Base-by-base conservation (phyloP, 116 monocot species). In the Posidonia oceanica region DNA sequence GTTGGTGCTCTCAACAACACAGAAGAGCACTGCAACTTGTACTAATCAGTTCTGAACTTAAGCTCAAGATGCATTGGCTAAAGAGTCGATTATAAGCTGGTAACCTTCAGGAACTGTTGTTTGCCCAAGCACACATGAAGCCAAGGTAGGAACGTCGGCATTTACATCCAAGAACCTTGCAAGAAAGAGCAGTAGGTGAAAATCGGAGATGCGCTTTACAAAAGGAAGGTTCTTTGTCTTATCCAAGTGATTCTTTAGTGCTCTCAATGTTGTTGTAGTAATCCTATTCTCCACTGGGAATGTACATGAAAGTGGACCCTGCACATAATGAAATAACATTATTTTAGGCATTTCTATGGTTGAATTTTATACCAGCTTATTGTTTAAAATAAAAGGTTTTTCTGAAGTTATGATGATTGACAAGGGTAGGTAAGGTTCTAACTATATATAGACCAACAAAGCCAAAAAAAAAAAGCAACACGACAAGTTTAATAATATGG, bases 221-320 rank as follows among this genome's bases (percentile, higher is more conserved):
- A 88, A 91, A 0, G 83, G 72, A 4, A 86, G 78, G 72, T 82
- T 75, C 75, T 87, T 96, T 0, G 81, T 66, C 39, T 70, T 72
- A 36, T 88, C 84, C 72, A 96, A 69, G 67, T 91, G 91, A 69
- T 59, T 81, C 80, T 81, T 91, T 58, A 96, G 44, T 2, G 86
- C 86, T 63, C 69, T 79, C 56, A 83, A n/a, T 58, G 86, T 81
- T 55, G 81, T 81, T 3, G 80, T 73, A 1, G 81, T 87, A 4
- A 85, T 87, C 60, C 96, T 77, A 72, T 96, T 91, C 83, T 96
- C 96, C 52, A 96, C 71, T 3, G 96, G 96, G 66, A 91, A 96
- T 40, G 65, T 75, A n/a, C 84, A 72, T 53, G 86, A 91, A 10
- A 91, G 74, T 13, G 84, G 74, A 7, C 96, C 91, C 95, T 91